A percentile compares a stretch with the other conserved stretches of the same genome.
Evolutionary conservation across 805 yeast genomes (phyloP).

Genomic region (Scheffersomyces coipomensis): DNA sequence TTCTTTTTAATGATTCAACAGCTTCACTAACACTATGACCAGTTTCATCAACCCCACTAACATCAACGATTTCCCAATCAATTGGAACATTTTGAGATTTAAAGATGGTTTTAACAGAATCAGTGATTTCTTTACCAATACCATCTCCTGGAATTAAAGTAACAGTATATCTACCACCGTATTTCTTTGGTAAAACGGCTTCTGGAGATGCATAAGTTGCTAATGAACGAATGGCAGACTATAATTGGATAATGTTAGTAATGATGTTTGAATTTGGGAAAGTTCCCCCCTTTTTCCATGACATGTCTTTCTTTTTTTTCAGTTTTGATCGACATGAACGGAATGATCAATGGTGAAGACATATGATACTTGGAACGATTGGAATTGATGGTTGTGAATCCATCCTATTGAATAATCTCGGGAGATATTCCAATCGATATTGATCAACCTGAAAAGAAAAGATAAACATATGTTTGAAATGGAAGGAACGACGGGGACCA

Average conservation of each 20-base stretch:
- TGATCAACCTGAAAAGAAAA: too few species aligned
- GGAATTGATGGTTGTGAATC: too few species aligned
- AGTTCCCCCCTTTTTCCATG: too few species aligned
- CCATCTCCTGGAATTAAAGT: conserved; percentile 98
- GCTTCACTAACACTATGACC: conserved; percentile 74
- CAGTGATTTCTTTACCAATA: conserved; percentile 93
- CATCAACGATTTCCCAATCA: conserved; percentile 74
- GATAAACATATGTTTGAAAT: too few species aligned
- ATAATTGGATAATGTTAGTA: conserved; percentile 24
- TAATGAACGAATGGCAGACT: conserved; percentile 37
- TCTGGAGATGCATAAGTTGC: conserved; percentile 65
- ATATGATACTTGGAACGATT: too few species aligned
- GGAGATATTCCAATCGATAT: too few species aligned
- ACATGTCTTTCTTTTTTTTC: too few species aligned
- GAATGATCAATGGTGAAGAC: too few species aligned
- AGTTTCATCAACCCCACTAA: conserved; percentile 46
- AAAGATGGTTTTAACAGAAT: conserved; percentile 88
- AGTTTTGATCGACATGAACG: too few species aligned
- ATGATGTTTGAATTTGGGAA: neutral
- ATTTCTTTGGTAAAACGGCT: conserved; percentile 76
- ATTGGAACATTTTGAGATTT: conserved; percentile 85
- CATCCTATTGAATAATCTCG: too few species aligned
- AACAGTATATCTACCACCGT: conserved; percentile 92
- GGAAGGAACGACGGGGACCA: too few species aligned
- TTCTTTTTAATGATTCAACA: conserved; percentile 87